Evolutionary conservation across 1,284 basidiomycete genomes (phyloP).

Genomic region (Fereydounia khargensis): DNA sequence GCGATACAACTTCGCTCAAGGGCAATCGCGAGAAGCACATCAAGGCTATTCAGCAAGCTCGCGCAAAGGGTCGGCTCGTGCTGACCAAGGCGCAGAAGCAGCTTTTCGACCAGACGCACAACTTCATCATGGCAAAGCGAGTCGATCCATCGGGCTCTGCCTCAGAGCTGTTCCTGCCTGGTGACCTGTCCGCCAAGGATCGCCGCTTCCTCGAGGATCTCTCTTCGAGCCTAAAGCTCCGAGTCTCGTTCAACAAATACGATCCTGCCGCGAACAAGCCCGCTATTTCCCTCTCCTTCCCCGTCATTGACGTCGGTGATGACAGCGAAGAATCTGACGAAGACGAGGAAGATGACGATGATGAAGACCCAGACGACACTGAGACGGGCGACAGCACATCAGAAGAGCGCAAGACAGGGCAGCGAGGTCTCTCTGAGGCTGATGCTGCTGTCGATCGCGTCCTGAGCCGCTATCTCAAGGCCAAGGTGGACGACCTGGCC

Average conservation of each 20-base stretch:
- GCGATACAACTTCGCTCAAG: conserved; percentile 66
- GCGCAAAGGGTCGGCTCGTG: conserved; percentile 63
- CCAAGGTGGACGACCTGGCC: conserved; percentile 61
- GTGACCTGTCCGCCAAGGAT: conserved; percentile 28
- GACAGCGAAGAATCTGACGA: conserved; percentile 17
- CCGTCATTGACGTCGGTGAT: conserved; percentile 19
- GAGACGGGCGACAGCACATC: conserved; percentile 52
- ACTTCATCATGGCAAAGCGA: conserved; percentile 77
- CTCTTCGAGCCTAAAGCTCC: conserved; percentile 36
- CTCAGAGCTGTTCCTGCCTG: conserved; percentile 34
- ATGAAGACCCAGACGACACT: conserved; percentile 13
- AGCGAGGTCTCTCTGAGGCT: conserved; percentile 11
- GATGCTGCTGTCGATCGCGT: conserved; percentile 75
- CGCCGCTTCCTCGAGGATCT: conserved; percentile 42
- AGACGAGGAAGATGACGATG: conserved; percentile 1
- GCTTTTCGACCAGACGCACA: conserved; percentile 63
- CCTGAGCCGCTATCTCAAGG: conserved; percentile 81
- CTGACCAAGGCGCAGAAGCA: conserved; percentile 18
- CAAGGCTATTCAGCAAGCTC: conserved; percentile 71
- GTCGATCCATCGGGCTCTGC: conserved; percentile 63
- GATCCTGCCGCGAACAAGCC: conserved; percentile 41
- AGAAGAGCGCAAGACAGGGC: conserved; percentile 3
- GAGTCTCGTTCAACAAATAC: conserved; percentile 48
- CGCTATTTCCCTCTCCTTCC: conserved; percentile 38
- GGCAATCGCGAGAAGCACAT: conserved; percentile 62